Conservation (phyloP, 129 eudicot genomes). For the Centella asiatica region DNA sequence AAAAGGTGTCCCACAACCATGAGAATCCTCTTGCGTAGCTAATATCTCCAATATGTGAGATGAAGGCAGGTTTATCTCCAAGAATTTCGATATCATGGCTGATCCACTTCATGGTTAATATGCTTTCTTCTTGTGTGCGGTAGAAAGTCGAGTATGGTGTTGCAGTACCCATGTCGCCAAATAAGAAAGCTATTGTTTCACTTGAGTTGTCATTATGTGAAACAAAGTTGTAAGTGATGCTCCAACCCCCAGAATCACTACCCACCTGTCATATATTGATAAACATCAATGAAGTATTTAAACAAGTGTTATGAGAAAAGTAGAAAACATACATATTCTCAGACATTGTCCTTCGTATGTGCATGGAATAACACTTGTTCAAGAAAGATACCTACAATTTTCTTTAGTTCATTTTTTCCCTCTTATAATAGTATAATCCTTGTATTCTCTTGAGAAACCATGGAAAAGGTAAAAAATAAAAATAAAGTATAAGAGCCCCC, state of each 20-base stretch:
- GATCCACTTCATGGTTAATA: conserved; percentile 78
- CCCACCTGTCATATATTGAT: conserved; percentile 68
- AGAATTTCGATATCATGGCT: conserved; percentile 70
- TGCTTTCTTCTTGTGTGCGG: conserved; percentile 80
- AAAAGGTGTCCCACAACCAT: conserved; percentile 97
- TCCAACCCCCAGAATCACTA: conserved; percentile 91
- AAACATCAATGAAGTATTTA: not conserved
- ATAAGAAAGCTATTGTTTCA: conserved; percentile 81
- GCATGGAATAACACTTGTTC: not conserved
- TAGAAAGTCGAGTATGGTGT: conserved; percentile 71
- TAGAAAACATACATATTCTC: not conserved
- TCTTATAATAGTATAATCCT: no score
- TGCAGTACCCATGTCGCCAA: conserved; percentile 98
- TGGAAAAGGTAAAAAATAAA: no score
- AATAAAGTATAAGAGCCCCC: no score
- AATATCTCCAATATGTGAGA: conserved; percentile 95
- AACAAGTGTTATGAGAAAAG: not conserved
- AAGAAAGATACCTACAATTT: not conserved
- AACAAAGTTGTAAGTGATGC: conserved; percentile 52
- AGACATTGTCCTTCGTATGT: not conserved
- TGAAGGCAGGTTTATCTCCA: conserved; percentile 75
- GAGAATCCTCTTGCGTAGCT: conserved; percentile 95
- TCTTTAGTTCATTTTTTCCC: no score
- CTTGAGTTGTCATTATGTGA: conserved; percentile 49
- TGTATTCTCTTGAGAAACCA: no score